Evolutionary conservation across 257 asterid species (phyloP), one percentile per base, ranked within the genome.

Genomic region (Echites panduratus): DNA sequence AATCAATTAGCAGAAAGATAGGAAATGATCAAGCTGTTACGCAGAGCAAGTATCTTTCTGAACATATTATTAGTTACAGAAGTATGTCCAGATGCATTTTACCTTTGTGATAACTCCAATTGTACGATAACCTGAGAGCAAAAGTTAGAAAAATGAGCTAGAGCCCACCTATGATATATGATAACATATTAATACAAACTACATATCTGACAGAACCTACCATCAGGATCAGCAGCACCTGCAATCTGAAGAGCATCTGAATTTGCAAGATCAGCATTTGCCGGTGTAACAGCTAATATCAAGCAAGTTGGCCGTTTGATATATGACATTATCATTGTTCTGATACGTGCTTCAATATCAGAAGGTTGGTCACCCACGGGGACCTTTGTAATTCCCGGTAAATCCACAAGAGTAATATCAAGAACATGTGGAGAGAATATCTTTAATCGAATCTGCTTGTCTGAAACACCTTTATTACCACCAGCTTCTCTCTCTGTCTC

Each of bases 221-320:
- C 99, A 77, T 88, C 98, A 40, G 98, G 98, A 81, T 95, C 99
- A 61, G 95, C 98, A 81, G 71, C 86, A 80, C 95, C 93, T 71
- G 99, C 98, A 89, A 95, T 90, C 84, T 95, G 99, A 78, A 95
- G 98, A 72, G 99, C 99, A 81, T 95, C 99, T 52, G 99, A 95
- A 82, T 90, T 95, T 48, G 97, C 97, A 68, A 95, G 78, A 87
- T 95, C 99, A 44, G 98, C 73, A 90, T 95, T 95, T 66, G 97
- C 99, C 29, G 99, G 99, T 7, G 98, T 87, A 45, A 95, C 99
- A 38, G 99, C 98, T 79, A 95, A 83, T 79, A 95, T 92, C 70
- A 95, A 74, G 79, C 98, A 91, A 77, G 88, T 85, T 59, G 84
- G 89, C 45, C 70, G 84, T 75, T 84, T 90, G 61, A 95, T 95